Percentiles rank a stretch among this genome's conserved stretches.
Evolutionary conservation across 1,284 basidiomycete genomes (phyloP).

Genomic region (Pseudozyma tsukubaensis): DNA sequence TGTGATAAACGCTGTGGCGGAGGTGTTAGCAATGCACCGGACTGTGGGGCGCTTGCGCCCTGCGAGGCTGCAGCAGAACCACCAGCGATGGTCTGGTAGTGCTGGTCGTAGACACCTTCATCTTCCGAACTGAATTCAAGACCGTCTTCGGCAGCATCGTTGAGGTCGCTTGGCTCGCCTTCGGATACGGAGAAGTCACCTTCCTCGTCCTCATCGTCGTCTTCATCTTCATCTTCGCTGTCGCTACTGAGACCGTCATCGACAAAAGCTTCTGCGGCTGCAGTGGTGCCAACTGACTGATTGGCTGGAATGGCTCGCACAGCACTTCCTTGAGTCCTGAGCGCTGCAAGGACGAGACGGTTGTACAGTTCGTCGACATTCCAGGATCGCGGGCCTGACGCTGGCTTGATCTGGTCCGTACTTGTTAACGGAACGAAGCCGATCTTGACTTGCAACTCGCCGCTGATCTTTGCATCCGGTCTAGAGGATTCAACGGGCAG

Average conservation of each 20-base stretch:
- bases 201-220: conserved; percentile 27
- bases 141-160: conserved; percentile 10
- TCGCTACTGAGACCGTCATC: conserved; percentile 56
- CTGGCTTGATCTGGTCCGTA: neutral
- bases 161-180: conserved; percentile 33
- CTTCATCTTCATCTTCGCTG: conserved; percentile 42
- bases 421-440: conserved; percentile 45
- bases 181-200: conserved; percentile 23
- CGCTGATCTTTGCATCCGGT: conserved; percentile 44
- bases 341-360: conserved; percentile 40
- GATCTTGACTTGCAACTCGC: conserved; percentile 57
- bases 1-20: conserved; percentile 15
- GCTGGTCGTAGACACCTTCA: conserved; percentile 39
- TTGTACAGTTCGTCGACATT: conserved; percentile 47
- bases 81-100: conserved; percentile 46
- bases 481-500: conserved; percentile 54
- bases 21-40: conserved; percentile 21
- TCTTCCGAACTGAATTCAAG: conserved; percentile 33
- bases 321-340: conserved; percentile 36
- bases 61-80: conserved; percentile 1
- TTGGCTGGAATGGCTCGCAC: conserved; percentile 58
- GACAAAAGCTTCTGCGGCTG: conserved; percentile 53
- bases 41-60: neutral
- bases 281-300: conserved; percentile 58
- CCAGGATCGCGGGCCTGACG: conserved; percentile 26